These are phyloP conservation scores for Penicillium antarcticum DNA, from an alignment of 495 filamentous ascomycete species.

Conservation along the genomic window DNA sequence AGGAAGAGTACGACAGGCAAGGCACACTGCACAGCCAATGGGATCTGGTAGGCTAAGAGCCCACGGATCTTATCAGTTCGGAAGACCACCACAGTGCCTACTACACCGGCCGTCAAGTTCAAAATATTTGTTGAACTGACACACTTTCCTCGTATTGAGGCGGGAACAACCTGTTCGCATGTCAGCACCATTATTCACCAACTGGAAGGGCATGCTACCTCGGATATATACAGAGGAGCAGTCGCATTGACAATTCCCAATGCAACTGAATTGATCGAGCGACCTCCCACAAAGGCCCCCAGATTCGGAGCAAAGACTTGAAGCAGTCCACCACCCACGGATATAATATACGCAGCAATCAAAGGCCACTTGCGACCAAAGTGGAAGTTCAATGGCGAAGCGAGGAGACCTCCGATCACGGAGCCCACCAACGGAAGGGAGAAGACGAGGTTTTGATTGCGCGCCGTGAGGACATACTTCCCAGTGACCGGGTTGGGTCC, in stretches of 20 bases:
- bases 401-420: constrained; percentile 30
- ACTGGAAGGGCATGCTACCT: constrained; percentile 14
- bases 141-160: constrained; percentile 34
- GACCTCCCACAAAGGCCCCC: constrained; percentile 32
- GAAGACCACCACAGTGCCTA: constrained; percentile 33
- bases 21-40: constrained; percentile 32
- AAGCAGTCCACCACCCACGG: constrained; percentile 33
- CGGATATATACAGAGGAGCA: constrained; percentile 36
- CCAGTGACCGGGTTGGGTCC: constrained; percentile 26
- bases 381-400: constrained; percentile 32
- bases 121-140: constrained; percentile 38
- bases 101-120: constrained; percentile 31
- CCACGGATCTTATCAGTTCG: constrained; percentile 24
- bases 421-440: constrained; percentile 35
- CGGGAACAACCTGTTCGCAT: constrained; percentile 25
- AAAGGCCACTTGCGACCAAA: constrained; percentile 37
- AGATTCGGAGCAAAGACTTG: constrained; percentile 36
- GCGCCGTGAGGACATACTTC: constrained; percentile 27
- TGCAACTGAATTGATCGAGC: constrained; percentile 29
- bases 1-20: constrained; percentile 26
- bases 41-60: constrained; percentile 28
- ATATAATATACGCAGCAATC: constrained; percentile 29
- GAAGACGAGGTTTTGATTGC: constrained; percentile 36
- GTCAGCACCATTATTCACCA: background rate
- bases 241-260: constrained; percentile 35